Evolutionary conservation across 305 asterid genomes (phyloP).

Genomic region (Ilex paraguariensis): DNA sequence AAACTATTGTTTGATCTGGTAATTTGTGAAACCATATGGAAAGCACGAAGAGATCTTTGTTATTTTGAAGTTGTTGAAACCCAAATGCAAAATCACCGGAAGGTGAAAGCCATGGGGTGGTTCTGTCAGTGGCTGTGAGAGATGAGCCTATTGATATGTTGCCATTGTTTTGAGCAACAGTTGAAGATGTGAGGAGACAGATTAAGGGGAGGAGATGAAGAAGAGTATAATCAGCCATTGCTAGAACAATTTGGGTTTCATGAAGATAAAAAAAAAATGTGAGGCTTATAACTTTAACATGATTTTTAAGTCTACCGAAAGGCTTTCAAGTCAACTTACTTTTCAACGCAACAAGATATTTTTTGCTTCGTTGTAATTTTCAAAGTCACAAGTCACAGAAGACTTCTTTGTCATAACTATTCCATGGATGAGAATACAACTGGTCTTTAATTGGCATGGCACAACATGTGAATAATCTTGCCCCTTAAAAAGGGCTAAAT

Average conservation of each 20-base stretch:
- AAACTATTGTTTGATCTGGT: slow-evolving; percentile 27
- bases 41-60: slow-evolving; percentile 24
- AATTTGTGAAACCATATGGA: slow-evolving; percentile 32
- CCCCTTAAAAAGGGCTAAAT: no score
- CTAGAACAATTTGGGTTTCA: not conserved
- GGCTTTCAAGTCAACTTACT: no score
- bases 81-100: slow-evolving; percentile 35
- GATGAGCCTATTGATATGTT: slow-evolving; percentile 10
- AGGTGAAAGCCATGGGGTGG: slow-evolving; percentile 31
- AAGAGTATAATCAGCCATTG: slow-evolving; percentile 11
- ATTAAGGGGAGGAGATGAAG: not conserved
- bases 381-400: no score
- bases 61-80: slow-evolving; percentile 18
- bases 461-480: no score
- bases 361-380: no score
- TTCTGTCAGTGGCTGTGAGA: slow-evolving; percentile 17
- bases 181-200: slow-evolving; percentile 8
- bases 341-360: no score
- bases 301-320: no score
- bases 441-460: no score
- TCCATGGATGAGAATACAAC: no score
- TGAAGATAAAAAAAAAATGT: no score
- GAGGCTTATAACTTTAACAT: no score
- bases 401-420: no score
- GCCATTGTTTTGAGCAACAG: slow-evolving; percentile 22